Percentiles rank a stretch among this genome's conserved stretches.
phyloP scores from a whole-genome alignment of 179 eudicot genomes.

The Silene vulgaris region DNA sequence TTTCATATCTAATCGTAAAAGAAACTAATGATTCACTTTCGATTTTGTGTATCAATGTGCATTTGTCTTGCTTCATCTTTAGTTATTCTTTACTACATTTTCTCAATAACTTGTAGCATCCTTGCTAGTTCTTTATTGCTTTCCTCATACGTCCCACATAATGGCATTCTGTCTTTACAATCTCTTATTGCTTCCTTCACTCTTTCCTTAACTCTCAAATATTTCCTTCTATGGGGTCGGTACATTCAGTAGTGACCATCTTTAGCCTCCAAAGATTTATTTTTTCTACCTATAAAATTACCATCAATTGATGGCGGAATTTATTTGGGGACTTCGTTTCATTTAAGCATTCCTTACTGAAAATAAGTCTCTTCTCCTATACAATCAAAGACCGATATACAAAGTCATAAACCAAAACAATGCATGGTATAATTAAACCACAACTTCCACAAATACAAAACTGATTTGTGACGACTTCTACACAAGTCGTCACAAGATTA shows the following conservation, averaged over 20 bases:
- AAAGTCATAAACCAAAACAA: too few species aligned
- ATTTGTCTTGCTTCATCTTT: neutral
- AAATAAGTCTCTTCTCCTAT: neutral
- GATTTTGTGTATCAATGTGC: too few species aligned
- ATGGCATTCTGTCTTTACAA: neutral
- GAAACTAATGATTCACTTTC: too few species aligned
- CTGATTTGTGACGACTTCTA: neutral
- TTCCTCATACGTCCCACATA: neutral
- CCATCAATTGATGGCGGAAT: neutral
- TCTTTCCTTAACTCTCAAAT: neutral
- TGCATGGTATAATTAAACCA: neutral
- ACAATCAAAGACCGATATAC: too few species aligned
- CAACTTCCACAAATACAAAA: neutral
- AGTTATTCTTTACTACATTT: neutral
- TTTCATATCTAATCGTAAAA: too few species aligned
- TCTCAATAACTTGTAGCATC: neutral
- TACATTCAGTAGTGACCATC: neutral
- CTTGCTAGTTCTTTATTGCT: neutral
- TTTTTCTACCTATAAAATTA: neutral
- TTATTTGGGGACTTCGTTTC: neutral
- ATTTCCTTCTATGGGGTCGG: neutral
- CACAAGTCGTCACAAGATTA: neutral
- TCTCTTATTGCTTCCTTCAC: neutral
- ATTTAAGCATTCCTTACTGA: neutral
- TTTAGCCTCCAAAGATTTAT: neutral